A percentile compares a stretch with the other conserved stretches of the same genome.
These are phyloP conservation scores for Chondrus crispus DNA, from an alignment of 23 red algal genomes.

Conservation along the genomic window DNA sequence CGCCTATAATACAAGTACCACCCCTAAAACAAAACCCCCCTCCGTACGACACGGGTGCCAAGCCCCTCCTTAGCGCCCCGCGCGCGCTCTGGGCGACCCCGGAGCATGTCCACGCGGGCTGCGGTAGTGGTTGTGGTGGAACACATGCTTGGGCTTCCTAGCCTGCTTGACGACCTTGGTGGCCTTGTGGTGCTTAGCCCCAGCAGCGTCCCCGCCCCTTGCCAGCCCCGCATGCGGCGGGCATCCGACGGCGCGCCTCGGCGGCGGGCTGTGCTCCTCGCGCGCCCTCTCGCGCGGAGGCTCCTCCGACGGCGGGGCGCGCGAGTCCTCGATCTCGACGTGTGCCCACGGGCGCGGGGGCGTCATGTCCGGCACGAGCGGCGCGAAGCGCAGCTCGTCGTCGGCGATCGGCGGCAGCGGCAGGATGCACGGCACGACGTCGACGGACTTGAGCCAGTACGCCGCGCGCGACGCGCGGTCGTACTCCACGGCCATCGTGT, in stretches of 20 bases:
- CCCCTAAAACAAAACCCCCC: no score
- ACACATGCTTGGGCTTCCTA: constrained; percentile 24
- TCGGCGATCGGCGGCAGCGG: constrained; percentile 23
- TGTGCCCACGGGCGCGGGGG: neutral
- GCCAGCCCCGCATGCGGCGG: neutral
- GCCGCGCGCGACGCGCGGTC: neutral
- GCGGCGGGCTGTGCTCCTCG: neutral
- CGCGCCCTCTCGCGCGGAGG: neutral
- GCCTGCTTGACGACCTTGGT: neutral
- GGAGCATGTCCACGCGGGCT: constrained; percentile 29
- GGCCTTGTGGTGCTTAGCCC: neutral
- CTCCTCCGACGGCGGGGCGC: neutral
- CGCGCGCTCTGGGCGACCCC: neutral
- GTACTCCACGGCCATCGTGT: constrained; percentile 16
- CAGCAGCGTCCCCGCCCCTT: neutral
- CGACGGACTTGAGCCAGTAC: constrained; percentile 43
- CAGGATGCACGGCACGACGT: constrained; percentile 30
- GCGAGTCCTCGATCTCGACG: neutral
- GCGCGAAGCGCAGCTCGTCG: neutral
- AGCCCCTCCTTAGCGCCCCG: neutral
- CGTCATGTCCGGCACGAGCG: neutral
- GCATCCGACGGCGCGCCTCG: neutral
- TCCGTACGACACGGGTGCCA: no score
- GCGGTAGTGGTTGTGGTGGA: constrained; percentile 39
- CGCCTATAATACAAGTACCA: no score